Evolutionary conservation across 73 alveolate genomes (phyloP), one percentile per base, ranked within the genome.

Genomic region (Stentor coeruleus): DNA sequence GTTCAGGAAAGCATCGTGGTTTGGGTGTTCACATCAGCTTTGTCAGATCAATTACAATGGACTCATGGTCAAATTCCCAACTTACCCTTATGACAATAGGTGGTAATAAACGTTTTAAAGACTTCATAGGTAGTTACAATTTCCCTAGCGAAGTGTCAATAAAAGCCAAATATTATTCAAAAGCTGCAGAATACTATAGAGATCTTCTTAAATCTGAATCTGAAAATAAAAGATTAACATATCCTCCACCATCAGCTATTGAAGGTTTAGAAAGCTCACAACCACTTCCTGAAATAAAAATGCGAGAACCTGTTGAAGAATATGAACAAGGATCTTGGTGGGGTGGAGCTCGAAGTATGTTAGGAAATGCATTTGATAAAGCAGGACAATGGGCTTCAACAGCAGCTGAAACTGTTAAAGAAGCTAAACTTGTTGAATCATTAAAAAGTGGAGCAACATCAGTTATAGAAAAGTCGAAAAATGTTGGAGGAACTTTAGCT

Each of bases 1-100:
- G 99, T 85, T 89, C 99, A 3, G 99, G 98, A n/a, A 84, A 92
- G 15, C 99, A 97, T 86, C 85, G 99, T 72, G 88, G 93, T 42
- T 88, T 89, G 42, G 96, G 98, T 26, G 97, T 91, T 26, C 93
- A 95, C 82, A 83, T 86, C 59, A 92, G 96, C 55, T 88, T 88
- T 81, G 91, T 96, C 26, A 85, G 98, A 87, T 93, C 98, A 28
- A 74, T 92, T 3, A 90, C 91, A 55, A 90, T 96, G 86, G 99
- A 96, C 58, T 82, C 94, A 40, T 95, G 98, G 98, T 87, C 93
- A 41, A 94, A 88, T 40, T 89, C 83, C 73, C 95, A 95, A 85
- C 85, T 96, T 31, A 95, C 94, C 77, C 55, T 92, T 76, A 93
- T 96, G 97, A 82, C 87, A 74, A 75, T 84, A 36, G 98, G 98